Evolutionary conservation across 345 rosid species (phyloP).

Genomic region (Xanthoceras sorbifolium): DNA sequence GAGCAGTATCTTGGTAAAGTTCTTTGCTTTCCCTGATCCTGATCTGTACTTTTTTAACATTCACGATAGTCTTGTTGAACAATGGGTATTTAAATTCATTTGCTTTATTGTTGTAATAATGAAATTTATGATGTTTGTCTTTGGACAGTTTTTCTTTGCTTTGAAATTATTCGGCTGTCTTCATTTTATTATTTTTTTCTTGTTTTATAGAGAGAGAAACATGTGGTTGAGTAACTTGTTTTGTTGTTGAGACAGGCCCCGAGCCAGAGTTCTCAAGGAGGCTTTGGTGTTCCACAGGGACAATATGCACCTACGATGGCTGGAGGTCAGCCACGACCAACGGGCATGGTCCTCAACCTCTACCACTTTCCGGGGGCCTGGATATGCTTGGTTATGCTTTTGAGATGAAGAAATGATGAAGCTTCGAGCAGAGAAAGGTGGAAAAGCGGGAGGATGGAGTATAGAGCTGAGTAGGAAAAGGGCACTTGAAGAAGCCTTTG

Average conservation of each 20-base stretch:
- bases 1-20: neutral
- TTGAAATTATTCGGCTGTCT: neutral
- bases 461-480: constrained; percentile 80
- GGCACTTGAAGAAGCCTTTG: constrained; percentile 91
- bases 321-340: constrained; percentile 81
- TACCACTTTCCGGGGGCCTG: constrained; percentile 54
- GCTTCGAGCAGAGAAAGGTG: constrained; percentile 76
- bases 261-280: constrained; percentile 48
- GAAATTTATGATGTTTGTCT: neutral
- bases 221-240: constrained; percentile 6
- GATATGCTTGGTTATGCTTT: constrained; percentile 57
- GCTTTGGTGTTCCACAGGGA: constrained; percentile 45
- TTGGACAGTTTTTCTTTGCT: neutral
- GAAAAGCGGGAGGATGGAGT: constrained; percentile 88
- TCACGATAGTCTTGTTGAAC: neutral
- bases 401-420: constrained; percentile 71
- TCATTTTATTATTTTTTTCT: neutral
- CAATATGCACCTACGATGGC: constrained; percentile 59
- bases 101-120: neutral
- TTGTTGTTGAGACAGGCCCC: constrained; percentile 24
- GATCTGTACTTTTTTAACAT: neutral
- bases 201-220: neutral
- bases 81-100: neutral
- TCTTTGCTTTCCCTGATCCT: neutral
- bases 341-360: constrained; percentile 76